phyloP scores from a whole-genome alignment of 257 asterid genomes.

The Nicotiana sylvestris region DNA sequence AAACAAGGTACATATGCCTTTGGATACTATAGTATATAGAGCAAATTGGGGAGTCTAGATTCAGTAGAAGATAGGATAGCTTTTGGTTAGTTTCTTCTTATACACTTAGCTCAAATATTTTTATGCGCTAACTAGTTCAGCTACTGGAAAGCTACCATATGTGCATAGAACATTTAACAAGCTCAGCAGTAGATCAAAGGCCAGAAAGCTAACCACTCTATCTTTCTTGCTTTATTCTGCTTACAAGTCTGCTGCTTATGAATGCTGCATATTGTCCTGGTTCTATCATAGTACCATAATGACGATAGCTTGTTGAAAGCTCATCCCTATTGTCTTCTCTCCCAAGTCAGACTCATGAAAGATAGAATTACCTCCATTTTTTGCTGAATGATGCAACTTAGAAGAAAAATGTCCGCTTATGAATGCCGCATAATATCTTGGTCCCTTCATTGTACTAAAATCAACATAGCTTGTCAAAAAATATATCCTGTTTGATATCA shows the following conservation, averaged over 20 bases:
- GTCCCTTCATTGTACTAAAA: background rate
- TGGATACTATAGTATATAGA: background rate
- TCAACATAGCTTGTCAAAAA: background rate
- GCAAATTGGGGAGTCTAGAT: background rate
- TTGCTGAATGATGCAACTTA: background rate
- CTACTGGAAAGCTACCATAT: background rate
- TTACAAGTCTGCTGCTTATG: background rate
- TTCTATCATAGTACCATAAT: background rate
- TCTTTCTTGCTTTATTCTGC: background rate
- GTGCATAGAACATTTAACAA: background rate
- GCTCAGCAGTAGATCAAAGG: background rate
- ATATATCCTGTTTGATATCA: background rate
- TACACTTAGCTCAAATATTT: background rate
- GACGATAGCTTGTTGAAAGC: background rate
- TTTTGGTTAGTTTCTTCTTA: background rate
- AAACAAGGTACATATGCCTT: background rate
- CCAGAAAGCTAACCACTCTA: background rate
- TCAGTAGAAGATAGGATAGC: background rate
- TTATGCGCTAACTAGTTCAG: background rate
- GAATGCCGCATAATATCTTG: background rate
- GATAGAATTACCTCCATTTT: background rate
- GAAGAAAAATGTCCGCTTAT: background rate
- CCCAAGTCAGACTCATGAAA: background rate
- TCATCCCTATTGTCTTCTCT: background rate
- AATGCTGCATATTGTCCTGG: background rate